phyloP scores from a whole-genome alignment of 345 rosid species.

The Mangifera indica region DNA sequence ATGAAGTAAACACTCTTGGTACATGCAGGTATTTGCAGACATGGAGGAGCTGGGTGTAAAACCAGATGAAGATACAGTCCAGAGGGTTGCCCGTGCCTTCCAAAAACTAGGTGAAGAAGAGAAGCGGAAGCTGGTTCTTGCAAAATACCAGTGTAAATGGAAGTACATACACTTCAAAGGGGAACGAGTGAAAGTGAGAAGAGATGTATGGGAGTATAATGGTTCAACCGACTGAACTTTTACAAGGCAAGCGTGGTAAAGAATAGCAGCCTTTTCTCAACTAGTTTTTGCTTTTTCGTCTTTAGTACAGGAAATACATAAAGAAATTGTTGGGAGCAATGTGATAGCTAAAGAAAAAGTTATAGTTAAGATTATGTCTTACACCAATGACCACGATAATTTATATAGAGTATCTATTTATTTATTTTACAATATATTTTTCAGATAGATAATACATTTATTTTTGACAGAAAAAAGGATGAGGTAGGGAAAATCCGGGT shows the following conservation, averaged over 20 bases:
- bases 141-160: conserved; percentile 56
- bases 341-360: neutral
- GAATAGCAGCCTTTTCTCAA: neutral
- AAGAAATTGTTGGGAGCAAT: neutral
- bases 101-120: conserved; percentile 58
- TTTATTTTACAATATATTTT: too few species aligned
- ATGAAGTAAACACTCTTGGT: neutral
- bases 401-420: too few species aligned
- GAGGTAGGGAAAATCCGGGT: too few species aligned
- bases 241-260: too few species aligned
- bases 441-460: too few species aligned
- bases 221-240: neutral
- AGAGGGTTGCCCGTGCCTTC: conserved; percentile 66
- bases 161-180: conserved; percentile 81
- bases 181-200: conserved; percentile 70
- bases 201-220: conserved; percentile 41
- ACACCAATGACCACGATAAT: too few species aligned
- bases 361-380: neutral
- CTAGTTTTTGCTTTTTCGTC: neutral
- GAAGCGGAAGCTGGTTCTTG: conserved; percentile 52
- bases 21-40: conserved; percentile 73
- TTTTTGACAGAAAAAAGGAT: too few species aligned
- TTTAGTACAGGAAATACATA: neutral
- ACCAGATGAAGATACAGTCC: conserved; percentile 74
- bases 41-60: conserved; percentile 85